These are phyloP conservation scores for Ampelocalamus luodianensis DNA, from an alignment of 176 grass and related monocot species.

Conservation along the genomic window DNA sequence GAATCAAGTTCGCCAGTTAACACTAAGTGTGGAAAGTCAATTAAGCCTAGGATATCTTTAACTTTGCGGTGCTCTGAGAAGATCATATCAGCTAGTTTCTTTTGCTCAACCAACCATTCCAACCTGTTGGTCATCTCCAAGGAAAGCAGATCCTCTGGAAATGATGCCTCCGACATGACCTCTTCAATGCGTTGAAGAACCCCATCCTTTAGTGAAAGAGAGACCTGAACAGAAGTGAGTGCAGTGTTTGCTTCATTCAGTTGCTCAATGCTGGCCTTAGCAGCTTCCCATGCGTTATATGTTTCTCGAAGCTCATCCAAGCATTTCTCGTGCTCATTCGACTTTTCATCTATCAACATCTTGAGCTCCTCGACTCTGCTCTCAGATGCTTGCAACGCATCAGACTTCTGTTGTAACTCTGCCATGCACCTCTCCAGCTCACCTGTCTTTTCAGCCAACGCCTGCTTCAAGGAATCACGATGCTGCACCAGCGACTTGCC, in stretches of 20 bases:
- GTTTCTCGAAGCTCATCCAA: constrained; percentile 74
- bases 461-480: constrained; percentile 90
- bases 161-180: constrained; percentile 55
- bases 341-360: constrained; percentile 59
- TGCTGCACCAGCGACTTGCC: constrained; percentile 95
- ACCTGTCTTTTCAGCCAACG: constrained; percentile 69
- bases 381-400: constrained; percentile 67
- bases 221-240: constrained; percentile 66
- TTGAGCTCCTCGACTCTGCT: constrained; percentile 60
- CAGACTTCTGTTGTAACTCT: constrained; percentile 73
- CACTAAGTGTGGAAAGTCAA: constrained; percentile 71
- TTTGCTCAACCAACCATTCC: constrained; percentile 86
- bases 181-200: constrained; percentile 72
- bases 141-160: constrained; percentile 66
- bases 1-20: constrained; percentile 65
- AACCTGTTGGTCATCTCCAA: constrained; percentile 68
- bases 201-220: constrained; percentile 68
- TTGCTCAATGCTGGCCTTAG: constrained; percentile 63
- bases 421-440: constrained; percentile 64
- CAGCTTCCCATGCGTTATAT: constrained; percentile 63
- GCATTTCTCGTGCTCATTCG: constrained; percentile 72
- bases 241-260: constrained; percentile 56
- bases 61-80: constrained; percentile 69
- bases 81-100: constrained; percentile 64
- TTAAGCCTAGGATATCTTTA: constrained; percentile 65